Percentiles rank a stretch among this genome's conserved stretches.
These are phyloP conservation scores for Castanopsis chinensis DNA, from an alignment of 306 rosid genomes.

Conservation along the genomic window DNA sequence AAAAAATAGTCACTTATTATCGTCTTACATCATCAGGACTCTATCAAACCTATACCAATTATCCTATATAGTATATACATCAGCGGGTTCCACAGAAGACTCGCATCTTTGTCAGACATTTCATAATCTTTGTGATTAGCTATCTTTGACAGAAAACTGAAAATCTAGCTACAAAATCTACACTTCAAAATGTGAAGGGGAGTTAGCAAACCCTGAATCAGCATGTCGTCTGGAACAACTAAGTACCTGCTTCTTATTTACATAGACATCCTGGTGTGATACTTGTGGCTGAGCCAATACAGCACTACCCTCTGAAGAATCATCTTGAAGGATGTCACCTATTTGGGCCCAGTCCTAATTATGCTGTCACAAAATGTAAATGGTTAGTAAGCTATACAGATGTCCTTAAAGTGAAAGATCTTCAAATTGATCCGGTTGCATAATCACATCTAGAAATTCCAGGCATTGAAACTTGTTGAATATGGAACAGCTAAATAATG, in stretches of 20 bases:
- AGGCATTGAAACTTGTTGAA: conserved; percentile 14
- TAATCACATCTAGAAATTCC: neutral
- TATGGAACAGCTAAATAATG: conserved; percentile 21
- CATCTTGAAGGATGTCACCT: conserved; percentile 25
- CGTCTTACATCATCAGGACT: neutral
- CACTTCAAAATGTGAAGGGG: conserved; percentile 17
- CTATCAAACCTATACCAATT: neutral
- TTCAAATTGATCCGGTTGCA: conserved; percentile 15
- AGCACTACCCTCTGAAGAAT: conserved; percentile 15
- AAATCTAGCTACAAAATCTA: conserved; percentile 19
- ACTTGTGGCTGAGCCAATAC: conserved; percentile 21
- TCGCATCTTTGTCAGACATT: neutral
- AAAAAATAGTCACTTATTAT: neutral
- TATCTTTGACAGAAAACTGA: neutral
- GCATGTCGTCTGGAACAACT: conserved; percentile 26
- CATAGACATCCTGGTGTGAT: conserved; percentile 20
- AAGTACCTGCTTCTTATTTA: conserved; percentile 29
- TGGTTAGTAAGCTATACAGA: neutral
- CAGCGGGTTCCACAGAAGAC: neutral
- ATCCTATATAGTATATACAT: neutral
- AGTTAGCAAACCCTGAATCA: conserved; percentile 5
- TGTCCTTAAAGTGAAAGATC: neutral
- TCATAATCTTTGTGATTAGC: neutral
- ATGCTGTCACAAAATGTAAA: conserved; percentile 27
- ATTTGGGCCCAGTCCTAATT: conserved; percentile 27